phyloP scores from a whole-genome alignment of 345 rosid genomes.

The Eucalyptus sp. region DNA sequence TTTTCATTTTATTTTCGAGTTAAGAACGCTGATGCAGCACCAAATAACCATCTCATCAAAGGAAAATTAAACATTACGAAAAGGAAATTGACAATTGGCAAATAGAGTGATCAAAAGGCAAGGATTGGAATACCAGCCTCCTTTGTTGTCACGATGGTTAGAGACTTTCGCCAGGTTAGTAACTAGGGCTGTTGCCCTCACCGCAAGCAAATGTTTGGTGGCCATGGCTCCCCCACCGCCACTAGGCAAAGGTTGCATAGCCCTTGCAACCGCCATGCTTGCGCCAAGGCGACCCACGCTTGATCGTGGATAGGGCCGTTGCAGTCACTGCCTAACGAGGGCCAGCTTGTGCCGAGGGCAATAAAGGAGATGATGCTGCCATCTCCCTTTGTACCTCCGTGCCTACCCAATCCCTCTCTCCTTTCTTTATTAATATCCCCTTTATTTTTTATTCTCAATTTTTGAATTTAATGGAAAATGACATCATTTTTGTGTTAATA shows the following conservation, averaged over 20 bases:
- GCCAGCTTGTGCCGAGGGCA: neutral
- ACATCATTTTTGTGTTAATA: neutral
- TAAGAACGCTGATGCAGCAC: fast-evolving
- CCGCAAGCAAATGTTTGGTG: fast-evolving
- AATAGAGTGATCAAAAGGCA: neutral
- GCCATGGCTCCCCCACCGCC: fast-evolving
- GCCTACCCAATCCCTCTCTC: neutral
- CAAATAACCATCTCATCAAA: neutral
- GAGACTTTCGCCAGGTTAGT: fast-evolving
- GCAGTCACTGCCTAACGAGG: fast-evolving
- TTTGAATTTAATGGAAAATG: neutral
- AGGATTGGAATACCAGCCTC: neutral
- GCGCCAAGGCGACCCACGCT: neutral
- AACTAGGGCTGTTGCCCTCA: fast-evolving
- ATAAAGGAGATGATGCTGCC: neutral
- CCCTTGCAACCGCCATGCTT: neutral
- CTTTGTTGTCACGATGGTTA: neutral
- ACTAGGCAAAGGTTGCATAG: neutral
- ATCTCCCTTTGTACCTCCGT: fast-evolving
- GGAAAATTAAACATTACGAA: neutral
- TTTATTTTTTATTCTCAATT: neutral
- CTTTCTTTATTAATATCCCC: neutral
- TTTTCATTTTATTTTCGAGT: neutral
- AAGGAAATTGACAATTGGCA: neutral
- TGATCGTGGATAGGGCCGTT: fast-evolving